Conservation (phyloP, 768 basidiomycete genomes). For the Pleurotus djamor region DNA sequence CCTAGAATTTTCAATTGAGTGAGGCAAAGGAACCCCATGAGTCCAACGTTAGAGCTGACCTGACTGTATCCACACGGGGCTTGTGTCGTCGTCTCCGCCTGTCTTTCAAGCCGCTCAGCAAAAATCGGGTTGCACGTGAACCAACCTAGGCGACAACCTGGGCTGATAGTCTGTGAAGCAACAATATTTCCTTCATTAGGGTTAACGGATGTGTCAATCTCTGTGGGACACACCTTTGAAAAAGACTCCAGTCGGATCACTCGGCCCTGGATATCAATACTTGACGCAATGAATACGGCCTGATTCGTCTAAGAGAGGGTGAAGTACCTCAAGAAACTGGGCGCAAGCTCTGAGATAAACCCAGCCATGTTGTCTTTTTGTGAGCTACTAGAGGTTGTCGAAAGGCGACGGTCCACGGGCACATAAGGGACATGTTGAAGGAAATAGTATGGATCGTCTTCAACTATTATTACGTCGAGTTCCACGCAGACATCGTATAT, state of each 20-base stretch:
- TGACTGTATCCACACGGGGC: constrained; percentile 73
- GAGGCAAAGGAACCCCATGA: no score
- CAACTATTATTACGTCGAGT: constrained; percentile 76
- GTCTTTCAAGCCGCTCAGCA: constrained; percentile 71
- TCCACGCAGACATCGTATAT: constrained; percentile 84
- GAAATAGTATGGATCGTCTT: constrained; percentile 84
- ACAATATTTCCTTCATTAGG: no score
- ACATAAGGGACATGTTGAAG: constrained; percentile 60
- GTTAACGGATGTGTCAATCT: no score
- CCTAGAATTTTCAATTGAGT: no score
- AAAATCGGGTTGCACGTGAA: constrained; percentile 76
- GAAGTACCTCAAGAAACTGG: constrained; percentile 55
- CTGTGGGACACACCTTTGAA: constrained; percentile 68
- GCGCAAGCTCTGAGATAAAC: constrained; percentile 55
- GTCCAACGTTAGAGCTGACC: constrained; percentile 28
- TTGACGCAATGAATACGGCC: constrained; percentile 14
- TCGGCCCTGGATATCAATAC: constrained; percentile 75
- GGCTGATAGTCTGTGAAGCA: constrained; percentile 65
- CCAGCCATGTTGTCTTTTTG: constrained; percentile 33
- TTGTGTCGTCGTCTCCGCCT: constrained; percentile 67
- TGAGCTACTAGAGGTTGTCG: background rate
- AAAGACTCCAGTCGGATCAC: constrained; percentile 84
- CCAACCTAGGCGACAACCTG: constrained; percentile 78
- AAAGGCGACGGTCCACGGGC: constrained; percentile 32
- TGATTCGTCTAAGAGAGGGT: background rate